Conservation (phyloP, 306 rosid genomes). For the Chamaecrista fasciculata region DNA sequence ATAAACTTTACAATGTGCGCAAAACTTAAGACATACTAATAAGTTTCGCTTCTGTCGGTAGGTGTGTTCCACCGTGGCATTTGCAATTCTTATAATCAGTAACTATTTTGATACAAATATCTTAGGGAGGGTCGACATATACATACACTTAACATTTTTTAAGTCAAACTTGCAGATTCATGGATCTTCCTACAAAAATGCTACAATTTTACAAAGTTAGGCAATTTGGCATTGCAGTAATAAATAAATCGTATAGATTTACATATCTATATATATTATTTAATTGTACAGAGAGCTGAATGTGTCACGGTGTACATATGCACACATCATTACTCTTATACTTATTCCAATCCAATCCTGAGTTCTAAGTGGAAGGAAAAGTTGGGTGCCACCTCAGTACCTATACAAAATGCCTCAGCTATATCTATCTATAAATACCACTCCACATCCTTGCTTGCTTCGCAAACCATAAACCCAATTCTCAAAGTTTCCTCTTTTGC, state of each 20-base stretch:
- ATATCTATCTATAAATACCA: conserved; percentile 49
- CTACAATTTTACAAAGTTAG: conserved; percentile 32
- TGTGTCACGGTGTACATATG: conserved; percentile 31
- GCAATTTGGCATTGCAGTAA: conserved; percentile 27
- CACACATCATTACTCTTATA: conserved; percentile 41
- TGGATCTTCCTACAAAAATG: conserved; percentile 19
- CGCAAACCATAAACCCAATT: conserved; percentile 32
- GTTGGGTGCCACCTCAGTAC: conserved; percentile 23
- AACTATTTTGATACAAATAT: no score
- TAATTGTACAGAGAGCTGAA: conserved; percentile 22
- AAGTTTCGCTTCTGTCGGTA: background rate
- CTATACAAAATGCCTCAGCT: conserved; percentile 8
- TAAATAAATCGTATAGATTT: background rate
- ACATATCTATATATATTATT: background rate
- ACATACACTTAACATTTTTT: conserved; percentile 2
- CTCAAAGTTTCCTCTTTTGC: conserved; percentile 12
- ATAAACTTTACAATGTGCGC: background rate
- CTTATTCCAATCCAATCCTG: conserved; percentile 32
- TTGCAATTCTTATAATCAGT: no score
- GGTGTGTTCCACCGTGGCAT: background rate
- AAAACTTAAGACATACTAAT: background rate
- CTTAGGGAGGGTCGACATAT: no score
- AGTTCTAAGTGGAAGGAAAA: conserved; percentile 36
- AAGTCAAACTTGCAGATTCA: conserved; percentile 3
- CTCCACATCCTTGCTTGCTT: conserved; percentile 30